phyloP scores from a whole-genome alignment of 495 filamentous ascomycete genomes.

The Aspergillus sclerotioniger region DNA sequence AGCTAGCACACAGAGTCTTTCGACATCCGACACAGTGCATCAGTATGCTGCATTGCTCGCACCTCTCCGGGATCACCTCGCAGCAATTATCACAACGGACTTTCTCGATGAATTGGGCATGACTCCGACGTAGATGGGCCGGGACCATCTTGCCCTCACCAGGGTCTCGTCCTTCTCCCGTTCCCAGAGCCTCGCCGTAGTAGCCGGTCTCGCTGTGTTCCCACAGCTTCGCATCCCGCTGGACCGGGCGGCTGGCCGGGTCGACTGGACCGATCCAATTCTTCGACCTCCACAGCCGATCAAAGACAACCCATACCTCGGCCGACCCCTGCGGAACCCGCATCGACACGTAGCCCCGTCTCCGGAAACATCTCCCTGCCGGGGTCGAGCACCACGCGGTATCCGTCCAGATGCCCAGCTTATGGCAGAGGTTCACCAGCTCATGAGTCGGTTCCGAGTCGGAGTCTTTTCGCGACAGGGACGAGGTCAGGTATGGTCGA shows the following conservation, averaged over 20 bases:
- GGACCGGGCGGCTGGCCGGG: slow-evolving; percentile 14
- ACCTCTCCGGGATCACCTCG: slow-evolving; percentile 53
- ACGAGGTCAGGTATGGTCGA: slow-evolving; percentile 56
- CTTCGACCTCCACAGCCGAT: slow-evolving; percentile 59
- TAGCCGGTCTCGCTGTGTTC: slow-evolving; percentile 55
- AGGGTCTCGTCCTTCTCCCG: slow-evolving; percentile 33
- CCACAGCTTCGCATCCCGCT: slow-evolving; percentile 53
- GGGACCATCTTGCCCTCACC: slow-evolving; percentile 57
- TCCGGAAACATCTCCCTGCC: slow-evolving; percentile 54
- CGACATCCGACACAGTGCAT: slow-evolving; percentile 65
- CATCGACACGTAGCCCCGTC: slow-evolving; percentile 57
- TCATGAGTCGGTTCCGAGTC: slow-evolving; percentile 63
- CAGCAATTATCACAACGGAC: slow-evolving; percentile 55
- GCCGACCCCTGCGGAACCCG: slow-evolving; percentile 50
- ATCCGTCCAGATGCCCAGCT: slow-evolving; percentile 62
- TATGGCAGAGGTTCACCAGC: slow-evolving; percentile 59
- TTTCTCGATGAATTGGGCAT: slow-evolving; percentile 51
- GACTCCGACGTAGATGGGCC: slow-evolving; percentile 54
- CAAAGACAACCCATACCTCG: slow-evolving; percentile 65
- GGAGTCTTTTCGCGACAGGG: slow-evolving; percentile 55
- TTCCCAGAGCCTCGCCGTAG: slow-evolving; percentile 56
- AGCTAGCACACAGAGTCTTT: slow-evolving; percentile 60
- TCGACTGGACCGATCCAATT: slow-evolving; percentile 55
- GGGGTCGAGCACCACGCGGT: slow-evolving; percentile 64
- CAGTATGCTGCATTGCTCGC: slow-evolving; percentile 60